Evolutionary conservation across 108 stramenopile genomes (phyloP).

Genomic region (Seminavis robusta): DNA sequence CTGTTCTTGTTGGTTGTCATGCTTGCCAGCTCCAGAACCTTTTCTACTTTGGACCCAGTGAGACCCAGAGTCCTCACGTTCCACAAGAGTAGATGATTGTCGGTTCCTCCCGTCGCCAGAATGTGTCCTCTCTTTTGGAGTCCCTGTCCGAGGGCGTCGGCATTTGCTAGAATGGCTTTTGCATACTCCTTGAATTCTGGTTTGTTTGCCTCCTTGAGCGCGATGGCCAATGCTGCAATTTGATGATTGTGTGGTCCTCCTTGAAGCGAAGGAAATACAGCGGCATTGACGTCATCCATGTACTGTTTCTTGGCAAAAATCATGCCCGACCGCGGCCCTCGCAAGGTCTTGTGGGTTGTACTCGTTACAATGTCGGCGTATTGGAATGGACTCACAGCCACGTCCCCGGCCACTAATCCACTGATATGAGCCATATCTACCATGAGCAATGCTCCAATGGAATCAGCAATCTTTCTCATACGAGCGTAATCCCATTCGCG

Average conservation of each 20-base stretch:
- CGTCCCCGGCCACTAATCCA: constrained; percentile 94
- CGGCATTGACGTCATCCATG: constrained; percentile 91
- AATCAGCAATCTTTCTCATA: constrained; percentile 96
- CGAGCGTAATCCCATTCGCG: constrained; percentile 98
- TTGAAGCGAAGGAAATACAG: constrained; percentile 99
- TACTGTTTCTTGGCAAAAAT: constrained; percentile 94
- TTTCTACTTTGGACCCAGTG: constrained; percentile 97
- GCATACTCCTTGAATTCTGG: constrained; percentile 91
- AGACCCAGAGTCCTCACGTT: constrained; percentile 92
- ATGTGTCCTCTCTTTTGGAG: constrained; percentile 81
- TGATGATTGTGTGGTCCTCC: constrained; percentile 99
- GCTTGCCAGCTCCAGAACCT: constrained; percentile 88
- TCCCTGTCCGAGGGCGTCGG: constrained; percentile 81
- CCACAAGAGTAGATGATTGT: constrained; percentile 99
- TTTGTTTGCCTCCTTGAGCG: constrained; percentile 91
- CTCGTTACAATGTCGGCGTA: constrained; percentile 99
- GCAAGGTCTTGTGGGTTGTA: constrained; percentile 99
- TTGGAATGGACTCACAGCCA: constrained; percentile 89
- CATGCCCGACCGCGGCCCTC: constrained; percentile 98
- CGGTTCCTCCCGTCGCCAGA: constrained; percentile 97
- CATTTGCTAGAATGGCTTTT: constrained; percentile 84
- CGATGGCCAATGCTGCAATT: constrained; percentile 97
- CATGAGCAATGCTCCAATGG: constrained; percentile 94
- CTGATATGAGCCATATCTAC: constrained; percentile 99
- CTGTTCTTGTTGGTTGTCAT: constrained; percentile 99